Evolutionary conservation across 345 rosid species (phyloP).

Genomic region (Populus tremula): DNA sequence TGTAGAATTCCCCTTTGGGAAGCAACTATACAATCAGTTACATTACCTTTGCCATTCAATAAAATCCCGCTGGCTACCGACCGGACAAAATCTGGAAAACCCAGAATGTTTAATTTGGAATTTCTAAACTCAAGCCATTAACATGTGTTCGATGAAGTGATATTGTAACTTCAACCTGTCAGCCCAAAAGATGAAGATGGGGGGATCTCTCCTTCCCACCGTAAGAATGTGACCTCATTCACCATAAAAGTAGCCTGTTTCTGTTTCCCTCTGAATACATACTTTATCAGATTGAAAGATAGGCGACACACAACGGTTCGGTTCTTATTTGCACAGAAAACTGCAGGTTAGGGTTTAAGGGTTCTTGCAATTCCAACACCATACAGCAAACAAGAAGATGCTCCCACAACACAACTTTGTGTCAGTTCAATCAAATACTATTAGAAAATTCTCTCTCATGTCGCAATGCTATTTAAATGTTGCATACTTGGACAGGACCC

Average conservation of each 20-base stretch:
- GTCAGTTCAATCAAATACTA: background rate
- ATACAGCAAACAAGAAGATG: background rate
- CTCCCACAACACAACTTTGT: background rate
- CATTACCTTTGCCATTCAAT: no score
- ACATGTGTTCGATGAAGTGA: background rate
- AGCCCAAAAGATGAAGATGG: background rate
- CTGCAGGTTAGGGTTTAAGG: background rate
- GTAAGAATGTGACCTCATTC: background rate
- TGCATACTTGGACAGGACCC: background rate
- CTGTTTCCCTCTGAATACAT: conserved; percentile 8
- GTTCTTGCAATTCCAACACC: background rate
- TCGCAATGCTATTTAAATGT: background rate
- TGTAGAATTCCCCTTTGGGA: background rate
- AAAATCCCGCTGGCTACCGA: no score
- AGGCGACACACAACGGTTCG: background rate
- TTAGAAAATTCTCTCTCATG: background rate
- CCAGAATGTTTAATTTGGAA: no score
- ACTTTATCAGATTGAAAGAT: background rate
- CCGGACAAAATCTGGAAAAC: no score
- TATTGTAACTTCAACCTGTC: conserved; percentile 4
- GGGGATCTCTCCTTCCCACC: background rate
- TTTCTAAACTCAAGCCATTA: no score
- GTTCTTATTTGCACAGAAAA: background rate
- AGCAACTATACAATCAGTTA: no score
- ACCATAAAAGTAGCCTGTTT: background rate